These are phyloP conservation scores for Rhodamnia argentea DNA, from an alignment of 345 rosid species.

Conservation along the genomic window DNA sequence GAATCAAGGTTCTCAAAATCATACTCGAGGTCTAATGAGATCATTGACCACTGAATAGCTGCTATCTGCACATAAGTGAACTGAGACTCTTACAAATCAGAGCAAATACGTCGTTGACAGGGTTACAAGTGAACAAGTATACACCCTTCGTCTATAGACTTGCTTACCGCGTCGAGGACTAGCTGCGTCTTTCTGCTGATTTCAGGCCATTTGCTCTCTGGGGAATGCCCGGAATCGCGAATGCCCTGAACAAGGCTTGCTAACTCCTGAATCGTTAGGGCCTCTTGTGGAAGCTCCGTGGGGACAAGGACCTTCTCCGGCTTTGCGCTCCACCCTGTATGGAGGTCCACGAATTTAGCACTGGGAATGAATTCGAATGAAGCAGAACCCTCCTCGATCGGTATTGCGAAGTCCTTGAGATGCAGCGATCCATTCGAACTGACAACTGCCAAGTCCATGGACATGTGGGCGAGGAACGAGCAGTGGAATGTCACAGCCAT, in stretches of 20 bases:
- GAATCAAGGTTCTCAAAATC: neutral
- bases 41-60: neutral
- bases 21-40: neutral
- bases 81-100: neutral
- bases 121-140: constrained; percentile 28
- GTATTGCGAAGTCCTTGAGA: constrained; percentile 45
- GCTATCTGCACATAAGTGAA: neutral
- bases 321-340: constrained; percentile 52
- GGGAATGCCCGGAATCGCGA: constrained; percentile 3
- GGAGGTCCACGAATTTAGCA: constrained; percentile 42
- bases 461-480: constrained; percentile 42
- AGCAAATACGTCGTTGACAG: neutral
- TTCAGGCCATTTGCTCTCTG: constrained; percentile 42
- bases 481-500: constrained; percentile 40
- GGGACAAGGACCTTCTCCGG: constrained; percentile 32
- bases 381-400: constrained; percentile 41
- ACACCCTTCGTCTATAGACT: constrained; percentile 49
- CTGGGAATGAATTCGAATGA: constrained; percentile 29
- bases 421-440: constrained; percentile 41
- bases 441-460: constrained; percentile 35
- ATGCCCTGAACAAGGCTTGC: constrained; percentile 27
- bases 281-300: constrained; percentile 48
- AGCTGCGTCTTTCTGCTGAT: constrained; percentile 57
- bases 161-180: constrained; percentile 47
- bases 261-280: constrained; percentile 42